A percentile compares a stretch with the other conserved stretches of the same genome.
Conservation (phyloP, 2,329 filamentous ascomycete species). For the Penicillium brevicompactum region DNA sequence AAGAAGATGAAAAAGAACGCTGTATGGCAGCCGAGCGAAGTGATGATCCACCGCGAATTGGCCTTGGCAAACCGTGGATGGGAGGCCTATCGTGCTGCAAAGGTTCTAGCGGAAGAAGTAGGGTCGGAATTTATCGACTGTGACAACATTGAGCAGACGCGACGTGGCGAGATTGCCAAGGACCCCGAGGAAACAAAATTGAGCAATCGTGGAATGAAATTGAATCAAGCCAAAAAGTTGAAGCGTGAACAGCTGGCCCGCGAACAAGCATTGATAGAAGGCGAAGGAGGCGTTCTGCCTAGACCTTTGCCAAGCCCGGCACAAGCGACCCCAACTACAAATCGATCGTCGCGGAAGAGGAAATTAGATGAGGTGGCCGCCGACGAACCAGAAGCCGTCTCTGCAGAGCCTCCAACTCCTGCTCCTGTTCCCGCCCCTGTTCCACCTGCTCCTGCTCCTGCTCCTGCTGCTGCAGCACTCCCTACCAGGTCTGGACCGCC, state of each 20-base stretch:
- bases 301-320: slow-evolving; percentile 10
- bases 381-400: slow-evolving; percentile 9
- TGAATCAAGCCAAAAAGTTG: slow-evolving; percentile 64
- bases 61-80: slow-evolving; percentile 58
- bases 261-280: slow-evolving; percentile 25
- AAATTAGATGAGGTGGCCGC: slow-evolving; percentile 55
- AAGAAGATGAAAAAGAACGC: slow-evolving; percentile 74
- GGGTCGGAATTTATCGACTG: slow-evolving; percentile 63
- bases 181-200: slow-evolving; percentile 52
- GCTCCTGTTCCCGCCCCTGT: neutral
- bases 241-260: slow-evolving; percentile 57
- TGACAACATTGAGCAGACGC: slow-evolving; percentile 45
- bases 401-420: neutral
- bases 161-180: slow-evolving; percentile 43
- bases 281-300: slow-evolving; percentile 5
- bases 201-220: slow-evolving; percentile 61
- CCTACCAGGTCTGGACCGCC: slow-evolving; percentile 22
- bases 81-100: slow-evolving; percentile 53
- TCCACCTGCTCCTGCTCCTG: neutral
- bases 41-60: slow-evolving; percentile 68
- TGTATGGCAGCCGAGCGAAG: slow-evolving; percentile 67
- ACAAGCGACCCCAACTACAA: slow-evolving; percentile 24
- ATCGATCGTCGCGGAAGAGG: slow-evolving; percentile 49
- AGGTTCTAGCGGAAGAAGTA: slow-evolving; percentile 52
- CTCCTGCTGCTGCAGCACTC: neutral